phyloP scores from a whole-genome alignment of 2,329 filamentous ascomycete genomes.

The Metarhizium brunneum region DNA sequence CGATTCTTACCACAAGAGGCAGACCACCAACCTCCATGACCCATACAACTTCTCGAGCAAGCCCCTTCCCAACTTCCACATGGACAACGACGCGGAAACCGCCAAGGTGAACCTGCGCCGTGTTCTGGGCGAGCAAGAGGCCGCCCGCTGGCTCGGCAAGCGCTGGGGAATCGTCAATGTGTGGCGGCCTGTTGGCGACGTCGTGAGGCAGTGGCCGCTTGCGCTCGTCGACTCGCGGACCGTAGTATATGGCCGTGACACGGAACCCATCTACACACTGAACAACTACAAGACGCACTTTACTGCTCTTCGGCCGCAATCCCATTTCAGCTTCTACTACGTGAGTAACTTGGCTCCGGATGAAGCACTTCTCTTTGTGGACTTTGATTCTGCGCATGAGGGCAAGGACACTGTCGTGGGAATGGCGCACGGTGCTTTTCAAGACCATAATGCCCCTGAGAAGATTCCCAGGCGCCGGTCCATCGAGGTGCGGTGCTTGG shows the following conservation, averaged over 20 bases:
- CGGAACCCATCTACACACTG: conserved; percentile 1
- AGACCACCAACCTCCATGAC: conserved; percentile 4
- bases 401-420: background rate
- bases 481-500: background rate
- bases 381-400: background rate
- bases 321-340: conserved; percentile 4
- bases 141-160: conserved; percentile 1
- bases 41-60: conserved; percentile 4
- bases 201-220: background rate
- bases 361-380: conserved; percentile 1
- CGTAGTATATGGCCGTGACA: background rate
- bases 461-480: background rate
- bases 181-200: conserved; percentile 2
- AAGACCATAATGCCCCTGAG: background rate
- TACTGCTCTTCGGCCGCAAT: background rate
- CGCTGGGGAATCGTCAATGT: conserved; percentile 4
- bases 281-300: conserved; percentile 5
- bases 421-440: background rate
- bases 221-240: background rate
- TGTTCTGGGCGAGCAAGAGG: conserved; percentile 1
- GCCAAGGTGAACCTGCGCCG: conserved; percentile 3
- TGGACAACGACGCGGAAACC: conserved; percentile 4
- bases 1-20: background rate
- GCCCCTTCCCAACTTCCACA: conserved; percentile 3
- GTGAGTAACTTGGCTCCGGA: conserved; percentile 3